Evolutionary conservation across 345 rosid species (phyloP).

Genomic region (Eucalyptus erythrocorys): DNA sequence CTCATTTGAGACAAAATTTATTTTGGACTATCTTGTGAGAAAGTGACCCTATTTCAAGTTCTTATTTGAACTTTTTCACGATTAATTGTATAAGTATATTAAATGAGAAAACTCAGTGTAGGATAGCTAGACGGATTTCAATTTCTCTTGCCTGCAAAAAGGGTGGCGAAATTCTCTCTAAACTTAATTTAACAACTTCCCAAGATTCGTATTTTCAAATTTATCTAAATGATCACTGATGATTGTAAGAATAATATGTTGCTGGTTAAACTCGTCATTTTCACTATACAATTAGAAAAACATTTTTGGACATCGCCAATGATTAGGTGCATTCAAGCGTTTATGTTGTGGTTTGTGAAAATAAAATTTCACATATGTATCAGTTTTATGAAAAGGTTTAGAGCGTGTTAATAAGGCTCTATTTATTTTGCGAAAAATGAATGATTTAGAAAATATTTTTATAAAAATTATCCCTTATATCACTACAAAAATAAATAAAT

Average conservation of each 20-base stretch:
- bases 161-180: not conserved
- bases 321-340: not conserved
- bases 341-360: not conserved
- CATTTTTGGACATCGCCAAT: not conserved
- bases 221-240: not conserved
- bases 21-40: not conserved
- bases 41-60: not conserved
- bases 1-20: not conserved
- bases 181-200: not conserved
- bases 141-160: not conserved
- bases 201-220: not conserved
- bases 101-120: not conserved
- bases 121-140: too few species aligned
- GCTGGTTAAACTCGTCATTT: not conserved
- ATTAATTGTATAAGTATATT: not conserved
- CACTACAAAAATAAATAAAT: too few species aligned
- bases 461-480: too few species aligned
- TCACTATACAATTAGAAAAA: not conserved
- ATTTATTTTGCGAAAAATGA: fast-evolving
- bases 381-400: not conserved
- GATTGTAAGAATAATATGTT: not conserved
- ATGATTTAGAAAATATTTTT: too few species aligned
- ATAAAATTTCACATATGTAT: not conserved
- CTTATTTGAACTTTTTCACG: not conserved
- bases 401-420: fast-evolving